Base-by-base conservation (phyloP, 2,329 filamentous ascomycete genomes). In the Sporothrix pseudoabietina region DNA sequence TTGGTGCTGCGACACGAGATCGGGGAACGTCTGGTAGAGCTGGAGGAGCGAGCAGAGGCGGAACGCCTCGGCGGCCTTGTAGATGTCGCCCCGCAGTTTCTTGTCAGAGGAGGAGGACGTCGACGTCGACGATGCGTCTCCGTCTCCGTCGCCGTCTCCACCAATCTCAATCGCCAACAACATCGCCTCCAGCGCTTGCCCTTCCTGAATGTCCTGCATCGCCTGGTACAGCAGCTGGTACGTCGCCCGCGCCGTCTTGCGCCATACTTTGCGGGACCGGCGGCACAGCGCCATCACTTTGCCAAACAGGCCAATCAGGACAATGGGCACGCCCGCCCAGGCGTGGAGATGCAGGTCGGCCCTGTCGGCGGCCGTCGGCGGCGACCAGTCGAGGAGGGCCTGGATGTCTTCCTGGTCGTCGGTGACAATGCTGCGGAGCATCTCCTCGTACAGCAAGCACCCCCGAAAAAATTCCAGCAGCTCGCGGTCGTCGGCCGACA, bases 401-500 rank as follows among this genome's bases (percentile, higher is more conserved):
- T 75, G 76, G 32, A 77, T 75, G 69, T 77, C 76, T 9, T 78
- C 78, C 32, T 76, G 76, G 1, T 81, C 80, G 47, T 82, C 80
- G 0, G 78, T 80, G 4, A 83, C 81, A 0, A 83, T 80, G 0
- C 81, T 79, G 1, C 82, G 76, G 5, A 83, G 75, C 77, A 83
- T 80, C 55, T 83, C 82, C 74, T 82, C 82, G 72, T 83, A 83
- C 0, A 80, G 77, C 71, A 82, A 76, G 44, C 82, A 83, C 52
- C 82, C 82, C 47, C 81, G 80, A 69, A 83, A 83, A 35, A 83
- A 82, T 0, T 76, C 76, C 5, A 83, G 65, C 4, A 81, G 74
- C 9, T 81, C 76, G 1, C 75, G 70, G n/a, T 82, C 78, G 30
- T 76, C 73, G 12, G 49, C 26, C 3, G 76, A 75, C 26, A 78